Conservation (phyloP, 106 monocot species). For the Allium sativum region DNA sequence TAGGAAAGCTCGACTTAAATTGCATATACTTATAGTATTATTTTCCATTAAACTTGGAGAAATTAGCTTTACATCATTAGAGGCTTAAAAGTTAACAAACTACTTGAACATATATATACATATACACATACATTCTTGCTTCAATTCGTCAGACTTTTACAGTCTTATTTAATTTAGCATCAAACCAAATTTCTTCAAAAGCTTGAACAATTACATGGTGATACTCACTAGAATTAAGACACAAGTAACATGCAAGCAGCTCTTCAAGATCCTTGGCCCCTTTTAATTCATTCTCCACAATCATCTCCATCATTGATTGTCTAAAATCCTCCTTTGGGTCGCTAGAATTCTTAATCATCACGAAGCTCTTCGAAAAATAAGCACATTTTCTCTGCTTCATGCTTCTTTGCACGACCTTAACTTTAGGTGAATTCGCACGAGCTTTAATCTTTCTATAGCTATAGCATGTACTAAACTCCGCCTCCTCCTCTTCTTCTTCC, state of each 20-base stretch:
- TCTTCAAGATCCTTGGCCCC: conserved; percentile 57
- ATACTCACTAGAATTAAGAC: conserved; percentile 67
- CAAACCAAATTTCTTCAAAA: conserved; percentile 76
- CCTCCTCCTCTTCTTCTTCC: background rate
- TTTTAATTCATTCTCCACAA: conserved; percentile 54
- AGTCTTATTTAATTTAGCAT: conserved; percentile 12
- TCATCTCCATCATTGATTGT: conserved; percentile 96
- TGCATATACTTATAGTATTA: too few relatives aligned
- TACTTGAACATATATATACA: too few relatives aligned
- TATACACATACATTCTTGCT: too few relatives aligned
- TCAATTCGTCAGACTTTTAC: too few relatives aligned
- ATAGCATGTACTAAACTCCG: background rate
- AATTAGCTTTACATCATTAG: too few relatives aligned
- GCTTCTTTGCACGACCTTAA: conserved; percentile 5
- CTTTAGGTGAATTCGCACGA: conserved; percentile 5
- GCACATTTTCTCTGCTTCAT: background rate
- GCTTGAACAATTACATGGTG: conserved; percentile 71
- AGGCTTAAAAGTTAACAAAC: too few relatives aligned
- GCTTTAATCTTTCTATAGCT: background rate
- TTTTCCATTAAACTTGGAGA: too few relatives aligned
- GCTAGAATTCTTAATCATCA: conserved; percentile 57
- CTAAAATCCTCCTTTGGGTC: conserved; percentile 69
- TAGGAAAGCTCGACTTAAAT: too few relatives aligned
- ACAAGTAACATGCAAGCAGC: conserved; percentile 67
- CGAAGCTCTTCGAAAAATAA: conserved; percentile 31